Conservation (phyloP, 106 monocot genomes). For the Dioscorea zingiberensis region DNA sequence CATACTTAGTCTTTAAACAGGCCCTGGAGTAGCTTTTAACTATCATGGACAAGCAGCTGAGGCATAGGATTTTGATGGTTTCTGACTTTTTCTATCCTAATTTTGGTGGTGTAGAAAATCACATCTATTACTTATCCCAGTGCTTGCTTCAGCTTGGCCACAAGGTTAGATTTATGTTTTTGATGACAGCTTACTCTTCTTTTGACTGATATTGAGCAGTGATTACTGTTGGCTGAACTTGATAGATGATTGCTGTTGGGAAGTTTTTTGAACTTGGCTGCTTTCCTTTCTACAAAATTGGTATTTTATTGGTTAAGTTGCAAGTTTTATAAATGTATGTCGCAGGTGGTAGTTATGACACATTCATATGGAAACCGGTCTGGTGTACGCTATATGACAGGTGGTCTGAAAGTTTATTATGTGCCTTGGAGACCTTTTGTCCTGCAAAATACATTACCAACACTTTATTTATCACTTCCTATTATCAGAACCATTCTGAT, state of each 20-base stretch:
- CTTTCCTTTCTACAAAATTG: too few relatives aligned
- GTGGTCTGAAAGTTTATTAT: slow-evolving; percentile 88
- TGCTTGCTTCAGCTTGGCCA: slow-evolving; percentile 87
- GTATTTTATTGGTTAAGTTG: too few relatives aligned
- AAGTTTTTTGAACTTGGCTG: too few relatives aligned
- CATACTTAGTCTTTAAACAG: too few relatives aligned
- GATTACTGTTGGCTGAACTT: too few relatives aligned
- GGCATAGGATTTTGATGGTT: slow-evolving; percentile 80
- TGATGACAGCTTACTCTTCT: too few relatives aligned
- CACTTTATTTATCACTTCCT: slow-evolving; percentile 75
- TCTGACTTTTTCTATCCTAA: slow-evolving; percentile 98
- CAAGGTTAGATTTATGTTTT: slow-evolving; percentile 41
- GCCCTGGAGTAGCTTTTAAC: too few relatives aligned
- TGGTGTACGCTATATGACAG: slow-evolving; percentile 84
- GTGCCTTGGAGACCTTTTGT: slow-evolving; percentile 87
- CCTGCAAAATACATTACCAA: slow-evolving; percentile 91
- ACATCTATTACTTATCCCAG: slow-evolving; percentile 90
- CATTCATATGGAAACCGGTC: slow-evolving; percentile 93
- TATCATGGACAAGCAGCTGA: slow-evolving; percentile 39
- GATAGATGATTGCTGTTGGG: too few relatives aligned
- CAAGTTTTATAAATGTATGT: neutral
- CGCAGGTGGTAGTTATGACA: slow-evolving; percentile 82
- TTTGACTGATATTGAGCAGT: too few relatives aligned
- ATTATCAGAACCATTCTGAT: slow-evolving; percentile 75
- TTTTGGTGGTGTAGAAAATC: slow-evolving; percentile 94